phyloP scores from a whole-genome alignment of 345 rosid genomes.

The Brassica nigra region DNA sequence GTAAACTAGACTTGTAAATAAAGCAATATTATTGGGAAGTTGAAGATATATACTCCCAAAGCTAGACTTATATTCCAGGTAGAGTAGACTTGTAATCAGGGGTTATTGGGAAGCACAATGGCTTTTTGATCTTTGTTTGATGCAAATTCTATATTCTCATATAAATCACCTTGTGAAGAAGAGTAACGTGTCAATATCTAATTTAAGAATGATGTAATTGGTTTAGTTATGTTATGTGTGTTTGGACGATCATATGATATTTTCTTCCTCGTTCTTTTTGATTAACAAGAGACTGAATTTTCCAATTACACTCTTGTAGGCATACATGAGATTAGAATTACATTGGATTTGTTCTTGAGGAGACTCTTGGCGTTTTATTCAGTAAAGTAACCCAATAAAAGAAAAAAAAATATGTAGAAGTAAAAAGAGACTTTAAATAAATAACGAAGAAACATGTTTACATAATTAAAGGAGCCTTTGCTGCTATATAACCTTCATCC shows the following conservation, averaged over 20 bases:
- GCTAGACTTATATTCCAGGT: neutral
- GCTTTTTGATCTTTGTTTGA: neutral
- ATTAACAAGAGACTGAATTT: neutral
- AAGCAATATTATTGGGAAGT: no score
- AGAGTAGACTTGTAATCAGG: neutral
- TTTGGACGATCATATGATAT: no score
- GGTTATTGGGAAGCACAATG: neutral
- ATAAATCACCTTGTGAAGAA: neutral
- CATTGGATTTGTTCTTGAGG: neutral
- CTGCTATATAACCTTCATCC: slow-evolving; percentile 19
- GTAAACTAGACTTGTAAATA: neutral
- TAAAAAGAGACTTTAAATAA: neutral
- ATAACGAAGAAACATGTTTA: slow-evolving; percentile 7
- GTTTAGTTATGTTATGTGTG: no score
- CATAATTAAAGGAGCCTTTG: slow-evolving; percentile 1
- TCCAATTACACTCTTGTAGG: neutral
- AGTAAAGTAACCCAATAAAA: neutral
- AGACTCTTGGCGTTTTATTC: neutral
- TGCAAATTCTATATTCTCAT: neutral
- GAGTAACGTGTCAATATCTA: neutral
- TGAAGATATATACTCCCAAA: neutral
- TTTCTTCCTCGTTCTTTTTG: no score
- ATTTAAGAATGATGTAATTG: no score
- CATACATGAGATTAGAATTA: neutral
- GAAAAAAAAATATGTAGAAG: neutral